Percentiles rank a stretch among this genome's conserved stretches.
These are phyloP conservation scores for Colletotrichum caudatum DNA, from an alignment of 2,329 filamentous ascomycete genomes.

Conservation along the genomic window DNA sequence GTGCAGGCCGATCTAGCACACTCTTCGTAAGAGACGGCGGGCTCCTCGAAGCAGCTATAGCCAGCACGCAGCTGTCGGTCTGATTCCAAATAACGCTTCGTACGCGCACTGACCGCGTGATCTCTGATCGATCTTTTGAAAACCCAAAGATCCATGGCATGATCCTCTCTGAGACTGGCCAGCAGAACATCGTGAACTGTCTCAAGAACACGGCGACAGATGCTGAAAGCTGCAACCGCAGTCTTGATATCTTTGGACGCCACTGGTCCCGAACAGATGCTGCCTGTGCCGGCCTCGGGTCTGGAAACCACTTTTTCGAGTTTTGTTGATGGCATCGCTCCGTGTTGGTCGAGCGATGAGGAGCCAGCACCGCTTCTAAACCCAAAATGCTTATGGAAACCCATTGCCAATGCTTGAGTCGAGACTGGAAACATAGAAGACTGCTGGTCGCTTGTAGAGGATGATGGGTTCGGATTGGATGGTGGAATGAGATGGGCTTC, in stretches of 20 bases:
- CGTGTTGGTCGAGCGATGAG: neutral
- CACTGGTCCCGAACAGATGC: too few relatives aligned
- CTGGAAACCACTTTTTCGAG: neutral
- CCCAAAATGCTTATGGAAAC: neutral
- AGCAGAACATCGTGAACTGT: neutral
- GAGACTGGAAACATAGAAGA: neutral
- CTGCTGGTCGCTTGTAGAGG: neutral
- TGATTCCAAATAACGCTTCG: neutral
- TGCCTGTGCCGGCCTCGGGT: neutral
- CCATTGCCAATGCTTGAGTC: neutral
- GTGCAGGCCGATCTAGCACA: neutral
- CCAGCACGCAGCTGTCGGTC: too few relatives aligned
- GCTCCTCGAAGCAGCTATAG: too few relatives aligned
- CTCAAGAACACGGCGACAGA: conserved; percentile 6
- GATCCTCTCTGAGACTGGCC: neutral
- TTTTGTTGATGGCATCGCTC: neutral
- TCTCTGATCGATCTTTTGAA: neutral
- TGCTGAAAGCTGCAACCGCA: neutral
- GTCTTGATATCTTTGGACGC: neutral
- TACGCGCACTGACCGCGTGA: neutral
- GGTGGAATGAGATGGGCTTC: neutral
- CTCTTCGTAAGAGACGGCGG: neutral
- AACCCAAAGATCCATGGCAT: neutral
- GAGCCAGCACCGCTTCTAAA: neutral
- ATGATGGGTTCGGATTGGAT: neutral